Evolutionary conservation across 208 protist species (phyloP), one percentile per base, ranked within the genome.

Genomic region (Wallacemonas sp.): DNA sequence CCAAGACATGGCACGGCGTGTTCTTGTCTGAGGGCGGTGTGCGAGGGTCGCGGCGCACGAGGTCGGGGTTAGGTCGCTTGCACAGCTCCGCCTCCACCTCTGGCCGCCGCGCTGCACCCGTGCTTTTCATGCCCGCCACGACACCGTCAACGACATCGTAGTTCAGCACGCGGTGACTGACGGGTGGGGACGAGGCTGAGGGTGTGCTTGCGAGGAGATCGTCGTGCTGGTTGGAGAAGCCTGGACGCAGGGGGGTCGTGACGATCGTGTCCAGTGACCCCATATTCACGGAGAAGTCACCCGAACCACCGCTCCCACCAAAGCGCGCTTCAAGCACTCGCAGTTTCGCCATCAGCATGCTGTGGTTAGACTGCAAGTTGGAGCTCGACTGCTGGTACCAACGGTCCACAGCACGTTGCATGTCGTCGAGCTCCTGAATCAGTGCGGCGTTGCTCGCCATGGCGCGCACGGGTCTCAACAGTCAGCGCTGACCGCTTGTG

Each of bases 1-100:
- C 91, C 21, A 94, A 81, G 65, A 97, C 81, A 71, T 98, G 69
- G 70, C 97, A 81, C 58, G 95, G 81, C 10, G 64, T 59, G 71
- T 68, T 80, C 54, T 30, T 70, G 63, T 91, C 79, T 15, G 76
- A 64, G 13, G 83, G 87, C 19, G 80, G 79, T 1, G 82, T 79
- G 44, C 67, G 64, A 15, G 70, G 53, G 15, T 76, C 61, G 8
- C 70, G 54, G 6, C 60, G 63, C 38, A 90, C 68, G 21, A 74
- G 66, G 8, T 88, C 79, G 2, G 76, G 60, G 27, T 79, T 81
- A 10, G 81, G 86, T 10, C 83, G 82, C 66, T 73, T 82, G 44
- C 73, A 72, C 36, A 70, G 32, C 57, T 86, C 74, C n/a, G 66
- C 78, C 34, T 78, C 83, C 17, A 52, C 60, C 54, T 75, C 79